Conservation (phyloP, 768 basidiomycete genomes). For the Boletus fagicola region DNA sequence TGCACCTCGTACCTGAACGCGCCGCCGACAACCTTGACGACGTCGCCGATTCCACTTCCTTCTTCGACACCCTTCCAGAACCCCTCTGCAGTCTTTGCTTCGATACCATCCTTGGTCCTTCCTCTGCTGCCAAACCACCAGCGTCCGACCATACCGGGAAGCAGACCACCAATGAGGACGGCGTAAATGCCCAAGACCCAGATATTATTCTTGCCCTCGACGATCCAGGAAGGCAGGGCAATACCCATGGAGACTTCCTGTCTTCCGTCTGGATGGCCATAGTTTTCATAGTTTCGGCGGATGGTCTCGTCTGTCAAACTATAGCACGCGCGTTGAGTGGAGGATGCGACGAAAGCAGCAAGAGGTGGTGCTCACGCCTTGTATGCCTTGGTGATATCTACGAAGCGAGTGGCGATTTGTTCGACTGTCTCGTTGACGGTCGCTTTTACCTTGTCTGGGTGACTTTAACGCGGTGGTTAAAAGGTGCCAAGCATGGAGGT, state of each 20-base stretch:
- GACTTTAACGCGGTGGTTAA: constrained; percentile 46
- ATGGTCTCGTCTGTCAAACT: constrained; percentile 92
- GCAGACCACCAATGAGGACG: constrained; percentile 77
- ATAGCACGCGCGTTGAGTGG: not conserved
- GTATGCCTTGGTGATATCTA: constrained; percentile 95
- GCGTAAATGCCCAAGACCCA: constrained; percentile 91
- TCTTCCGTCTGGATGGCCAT: constrained; percentile 95
- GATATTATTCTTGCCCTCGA: constrained; percentile 87
- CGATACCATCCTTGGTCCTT: constrained; percentile 89
- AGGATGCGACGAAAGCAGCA: not conserved
- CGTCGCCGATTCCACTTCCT: constrained; percentile 66
- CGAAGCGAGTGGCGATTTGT: constrained; percentile 81
- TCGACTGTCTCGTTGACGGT: constrained; percentile 83
- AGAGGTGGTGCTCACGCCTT: constrained; percentile 62
- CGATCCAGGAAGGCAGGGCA: constrained; percentile 90
- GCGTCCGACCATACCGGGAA: constrained; percentile 84
- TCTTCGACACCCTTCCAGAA: constrained; percentile 91
- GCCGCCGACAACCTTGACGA: constrained; percentile 67
- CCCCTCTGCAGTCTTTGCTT: constrained; percentile 73
- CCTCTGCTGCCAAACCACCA: constrained; percentile 97
- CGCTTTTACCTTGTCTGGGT: constrained; percentile 94
- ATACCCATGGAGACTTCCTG: constrained; percentile 94
- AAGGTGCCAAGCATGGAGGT: not conserved
- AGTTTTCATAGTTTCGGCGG: constrained; percentile 84
- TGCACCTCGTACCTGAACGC: constrained; percentile 60